These are phyloP conservation scores for Bipolaris bicolor DNA, from an alignment of 2,329 filamentous ascomycete genomes.

Conservation along the genomic window DNA sequence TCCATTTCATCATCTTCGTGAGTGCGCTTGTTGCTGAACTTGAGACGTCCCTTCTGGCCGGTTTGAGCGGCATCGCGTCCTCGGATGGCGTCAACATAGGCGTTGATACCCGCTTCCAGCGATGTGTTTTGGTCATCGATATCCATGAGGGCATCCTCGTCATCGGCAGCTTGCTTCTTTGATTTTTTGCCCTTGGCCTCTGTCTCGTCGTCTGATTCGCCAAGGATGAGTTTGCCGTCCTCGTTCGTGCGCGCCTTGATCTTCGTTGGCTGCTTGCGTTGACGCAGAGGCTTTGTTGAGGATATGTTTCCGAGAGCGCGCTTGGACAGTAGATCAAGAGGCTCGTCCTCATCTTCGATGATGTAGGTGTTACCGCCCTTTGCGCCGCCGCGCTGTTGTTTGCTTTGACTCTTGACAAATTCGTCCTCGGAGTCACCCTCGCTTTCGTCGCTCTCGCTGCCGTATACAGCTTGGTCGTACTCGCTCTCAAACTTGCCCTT, in stretches of 20 bases:
- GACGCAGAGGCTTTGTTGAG: slow-evolving; percentile 78
- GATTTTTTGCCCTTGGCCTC: slow-evolving; percentile 35
- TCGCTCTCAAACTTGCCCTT: slow-evolving; percentile 82
- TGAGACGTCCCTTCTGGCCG: slow-evolving; percentile 65
- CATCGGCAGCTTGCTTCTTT: slow-evolving; percentile 46
- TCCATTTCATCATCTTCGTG: slow-evolving; percentile 56
- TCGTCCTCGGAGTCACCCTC: slow-evolving; percentile 52
- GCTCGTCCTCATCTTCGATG: slow-evolving; percentile 91
- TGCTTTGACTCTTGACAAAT: slow-evolving; percentile 42
- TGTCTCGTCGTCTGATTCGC: slow-evolving; percentile 54
- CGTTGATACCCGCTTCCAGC: slow-evolving; percentile 62
- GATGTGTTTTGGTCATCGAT: slow-evolving; percentile 55
- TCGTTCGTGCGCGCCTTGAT: slow-evolving; percentile 62
- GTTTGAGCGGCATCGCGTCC: slow-evolving; percentile 64
- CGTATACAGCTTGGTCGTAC: slow-evolving; percentile 95
- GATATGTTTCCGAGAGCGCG: slow-evolving; percentile 92
- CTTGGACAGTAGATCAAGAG: slow-evolving; percentile 89
- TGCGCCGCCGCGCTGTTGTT: slow-evolving; percentile 44
- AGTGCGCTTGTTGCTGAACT: slow-evolving; percentile 61
- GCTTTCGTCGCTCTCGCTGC: slow-evolving; percentile 63
- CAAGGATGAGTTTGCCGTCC: slow-evolving; percentile 82
- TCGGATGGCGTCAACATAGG: slow-evolving; percentile 66
- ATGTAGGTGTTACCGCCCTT: slow-evolving; percentile 75
- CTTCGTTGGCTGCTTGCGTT: slow-evolving; percentile 58
- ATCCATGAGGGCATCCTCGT: slow-evolving; percentile 65